Conservation (phyloP, 345 rosid genomes). For the Gossypium anomalum region DNA sequence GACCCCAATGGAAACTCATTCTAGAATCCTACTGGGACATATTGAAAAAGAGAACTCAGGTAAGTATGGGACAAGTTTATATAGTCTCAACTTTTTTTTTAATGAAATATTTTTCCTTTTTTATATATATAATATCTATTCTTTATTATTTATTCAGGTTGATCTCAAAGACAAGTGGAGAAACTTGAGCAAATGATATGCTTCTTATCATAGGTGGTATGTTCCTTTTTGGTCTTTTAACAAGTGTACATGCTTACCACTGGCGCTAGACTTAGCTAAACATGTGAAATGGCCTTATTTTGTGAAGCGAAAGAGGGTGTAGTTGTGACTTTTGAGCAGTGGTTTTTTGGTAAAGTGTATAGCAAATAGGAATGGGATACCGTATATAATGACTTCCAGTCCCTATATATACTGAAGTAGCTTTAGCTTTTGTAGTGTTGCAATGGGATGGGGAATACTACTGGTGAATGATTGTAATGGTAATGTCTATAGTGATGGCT, state of each 20-base stretch:
- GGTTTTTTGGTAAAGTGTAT: no score
- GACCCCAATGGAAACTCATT: conserved; percentile 46
- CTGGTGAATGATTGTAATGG: no score
- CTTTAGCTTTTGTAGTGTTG: no score
- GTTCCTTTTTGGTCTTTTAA: not conserved
- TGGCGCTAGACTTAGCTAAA: not conserved
- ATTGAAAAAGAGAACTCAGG: conserved; percentile 41
- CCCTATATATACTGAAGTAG: no score
- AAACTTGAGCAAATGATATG: conserved; percentile 34
- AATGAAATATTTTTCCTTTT: not conserved
- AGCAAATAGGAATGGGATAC: no score
- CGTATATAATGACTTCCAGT: no score
- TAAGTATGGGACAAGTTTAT: conserved; percentile 13
- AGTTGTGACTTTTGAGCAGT: no score
- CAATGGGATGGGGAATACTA: no score
- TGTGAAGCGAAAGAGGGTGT: no score
- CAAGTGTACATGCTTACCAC: not conserved
- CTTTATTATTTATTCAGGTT: conserved; percentile 24
- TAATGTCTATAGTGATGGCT: no score
- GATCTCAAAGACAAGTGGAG: conserved; percentile 78
- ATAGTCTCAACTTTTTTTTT: not conserved
- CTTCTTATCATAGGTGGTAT: not conserved
- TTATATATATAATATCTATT: not conserved
- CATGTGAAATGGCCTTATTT: not conserved
- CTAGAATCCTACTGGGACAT: conserved; percentile 19